Conservation (phyloP, 768 basidiomycete genomes). For the Fistulinella prunicolor region DNA sequence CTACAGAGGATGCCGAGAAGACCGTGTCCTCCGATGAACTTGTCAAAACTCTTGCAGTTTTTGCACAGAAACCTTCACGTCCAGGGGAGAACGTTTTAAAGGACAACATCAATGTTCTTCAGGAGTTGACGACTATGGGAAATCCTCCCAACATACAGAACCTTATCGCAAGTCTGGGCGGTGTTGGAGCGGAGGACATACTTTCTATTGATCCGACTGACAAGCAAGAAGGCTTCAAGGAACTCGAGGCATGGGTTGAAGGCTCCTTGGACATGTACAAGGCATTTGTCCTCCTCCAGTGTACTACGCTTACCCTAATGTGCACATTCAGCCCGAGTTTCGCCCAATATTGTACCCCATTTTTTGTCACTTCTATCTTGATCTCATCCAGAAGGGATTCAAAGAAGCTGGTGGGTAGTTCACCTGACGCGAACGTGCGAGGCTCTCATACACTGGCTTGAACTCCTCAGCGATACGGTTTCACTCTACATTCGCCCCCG, state of each 20-base stretch:
- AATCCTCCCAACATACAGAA: constrained; percentile 72
- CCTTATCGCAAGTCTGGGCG: constrained; percentile 72
- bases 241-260: constrained; percentile 86
- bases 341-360: constrained; percentile 92
- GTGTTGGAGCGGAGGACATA: constrained; percentile 79
- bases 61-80: constrained; percentile 62
- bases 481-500: constrained; percentile 64
- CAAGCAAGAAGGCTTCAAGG: constrained; percentile 81
- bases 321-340: constrained; percentile 73
- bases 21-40: constrained; percentile 48
- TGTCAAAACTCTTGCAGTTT: constrained; percentile 59
- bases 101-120: constrained; percentile 60
- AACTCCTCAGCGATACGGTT: constrained; percentile 63
- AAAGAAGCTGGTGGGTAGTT: constrained; percentile 75
- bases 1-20: constrained; percentile 36
- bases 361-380: constrained; percentile 96
- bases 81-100: constrained; percentile 71
- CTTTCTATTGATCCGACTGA: constrained; percentile 79
- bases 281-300: constrained; percentile 40
- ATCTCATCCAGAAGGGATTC: constrained; percentile 87
- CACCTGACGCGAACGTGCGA: neutral
- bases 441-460: constrained; percentile 9
- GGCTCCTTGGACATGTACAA: constrained; percentile 90
- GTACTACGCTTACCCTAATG: constrained; percentile 9
- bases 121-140: constrained; percentile 66